A percentile compares a stretch with the other conserved stretches of the same genome.
phyloP scores from a whole-genome alignment of 768 basidiomycete species.

The Lyophyllum atratum region DNA sequence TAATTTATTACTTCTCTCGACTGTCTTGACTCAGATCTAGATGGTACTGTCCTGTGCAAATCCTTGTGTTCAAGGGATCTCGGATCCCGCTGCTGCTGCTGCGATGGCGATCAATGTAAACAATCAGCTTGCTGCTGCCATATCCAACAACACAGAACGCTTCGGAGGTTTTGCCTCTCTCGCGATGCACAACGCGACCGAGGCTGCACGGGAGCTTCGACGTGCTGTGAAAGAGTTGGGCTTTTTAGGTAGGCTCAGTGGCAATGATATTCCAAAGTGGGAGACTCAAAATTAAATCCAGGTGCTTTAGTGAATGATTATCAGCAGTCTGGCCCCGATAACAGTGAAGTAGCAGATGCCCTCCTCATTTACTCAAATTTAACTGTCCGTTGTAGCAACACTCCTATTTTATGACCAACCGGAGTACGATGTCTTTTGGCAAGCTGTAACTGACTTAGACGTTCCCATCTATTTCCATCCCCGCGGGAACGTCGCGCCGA shows the following conservation, averaged over 20 bases:
- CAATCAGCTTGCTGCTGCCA: constrained; percentile 35
- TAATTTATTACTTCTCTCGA: background rate
- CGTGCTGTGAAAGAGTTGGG: constrained; percentile 41
- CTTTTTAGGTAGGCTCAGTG: constrained; percentile 29
- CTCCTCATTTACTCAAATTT: background rate
- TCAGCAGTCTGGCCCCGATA: constrained; percentile 42
- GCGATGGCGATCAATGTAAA: constrained; percentile 37
- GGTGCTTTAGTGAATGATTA: constrained; percentile 45
- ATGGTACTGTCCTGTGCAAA: constrained; percentile 42
- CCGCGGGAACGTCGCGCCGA: constrained; percentile 28
- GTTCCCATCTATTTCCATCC: constrained; percentile 43
- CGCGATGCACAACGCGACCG: constrained; percentile 45
- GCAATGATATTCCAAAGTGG: background rate
- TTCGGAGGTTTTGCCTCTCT: constrained; percentile 45
- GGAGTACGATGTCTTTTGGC: constrained; percentile 40
- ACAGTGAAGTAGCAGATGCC: constrained; percentile 23
- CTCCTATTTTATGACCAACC: constrained; percentile 40
- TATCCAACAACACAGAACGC: constrained; percentile 39
- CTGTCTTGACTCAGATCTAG: constrained; percentile 14
- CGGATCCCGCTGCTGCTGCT: constrained; percentile 33
- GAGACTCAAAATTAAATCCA: constrained; percentile 2
- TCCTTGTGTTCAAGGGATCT: constrained; percentile 41
- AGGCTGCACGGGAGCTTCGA: constrained; percentile 40
- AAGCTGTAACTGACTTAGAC: constrained; percentile 35
- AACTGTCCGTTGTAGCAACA: constrained; percentile 25